These are phyloP conservation scores for Lachnellula hyalina DNA, from an alignment of 2,329 filamentous ascomycete species.

Conservation along the genomic window DNA sequence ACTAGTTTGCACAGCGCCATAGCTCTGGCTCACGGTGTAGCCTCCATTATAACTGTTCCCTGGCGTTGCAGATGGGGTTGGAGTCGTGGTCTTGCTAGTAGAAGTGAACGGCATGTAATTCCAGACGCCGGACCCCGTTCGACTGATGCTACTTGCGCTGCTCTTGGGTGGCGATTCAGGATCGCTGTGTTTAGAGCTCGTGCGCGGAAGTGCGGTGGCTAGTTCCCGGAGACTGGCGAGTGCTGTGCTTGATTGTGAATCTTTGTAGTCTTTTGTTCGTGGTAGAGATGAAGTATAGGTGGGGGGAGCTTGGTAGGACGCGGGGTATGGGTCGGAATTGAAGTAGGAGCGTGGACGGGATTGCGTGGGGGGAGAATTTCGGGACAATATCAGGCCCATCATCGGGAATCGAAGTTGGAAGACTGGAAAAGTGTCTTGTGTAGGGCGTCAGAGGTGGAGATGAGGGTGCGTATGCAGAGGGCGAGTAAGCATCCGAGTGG, in stretches of 20 bases:
- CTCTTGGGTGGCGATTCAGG: slow-evolving; percentile 17
- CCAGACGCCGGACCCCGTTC: slow-evolving; percentile 25
- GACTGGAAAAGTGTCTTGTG: slow-evolving; percentile 27
- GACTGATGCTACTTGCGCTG: slow-evolving; percentile 15
- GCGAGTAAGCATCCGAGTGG: slow-evolving; percentile 14
- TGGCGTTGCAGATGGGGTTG: slow-evolving; percentile 22
- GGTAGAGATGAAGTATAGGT: slow-evolving; percentile 4
- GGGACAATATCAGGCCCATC: slow-evolving; percentile 59
- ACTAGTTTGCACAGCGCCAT: slow-evolving; percentile 2
- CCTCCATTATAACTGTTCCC: slow-evolving; percentile 22
- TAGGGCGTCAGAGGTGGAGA: slow-evolving; percentile 32
- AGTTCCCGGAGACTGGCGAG: slow-evolving; percentile 25
- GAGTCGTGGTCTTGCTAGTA: slow-evolving; percentile 13
- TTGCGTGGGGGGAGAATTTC: slow-evolving; percentile 57
- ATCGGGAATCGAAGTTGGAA: slow-evolving; percentile 37
- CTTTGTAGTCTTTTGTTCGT: slow-evolving; percentile 1
- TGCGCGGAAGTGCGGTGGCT: slow-evolving; percentile 25
- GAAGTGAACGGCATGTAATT: slow-evolving; percentile 29
- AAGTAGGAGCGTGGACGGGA: slow-evolving; percentile 53
- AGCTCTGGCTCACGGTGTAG: slow-evolving; percentile 15
- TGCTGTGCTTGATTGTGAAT: slow-evolving; percentile 20
- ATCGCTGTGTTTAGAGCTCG: slow-evolving; percentile 2
- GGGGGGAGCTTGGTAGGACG: slow-evolving; percentile 35
- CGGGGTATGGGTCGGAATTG: slow-evolving; percentile 39
- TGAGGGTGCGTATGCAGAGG: slow-evolving; percentile 15